Evolutionary conservation across 2,329 filamentous ascomycete species (phyloP).

Genomic region (Lasiodiplodia gonubiensis): DNA sequence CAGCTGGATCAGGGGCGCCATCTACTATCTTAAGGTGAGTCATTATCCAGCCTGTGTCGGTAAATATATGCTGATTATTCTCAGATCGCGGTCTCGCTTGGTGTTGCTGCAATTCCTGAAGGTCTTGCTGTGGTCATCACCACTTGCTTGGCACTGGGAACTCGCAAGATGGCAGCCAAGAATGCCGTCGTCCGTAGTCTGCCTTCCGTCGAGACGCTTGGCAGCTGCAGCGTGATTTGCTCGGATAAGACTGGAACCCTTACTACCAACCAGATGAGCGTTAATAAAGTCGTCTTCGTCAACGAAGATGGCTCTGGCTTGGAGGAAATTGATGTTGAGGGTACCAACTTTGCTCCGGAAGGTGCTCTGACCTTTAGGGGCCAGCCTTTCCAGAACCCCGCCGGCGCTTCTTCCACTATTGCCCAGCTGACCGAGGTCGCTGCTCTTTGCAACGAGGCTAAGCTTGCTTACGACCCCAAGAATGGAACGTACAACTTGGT

Average conservation of each 20-base stretch:
- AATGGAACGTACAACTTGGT: conserved; percentile 77
- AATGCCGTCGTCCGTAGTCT: conserved; percentile 96
- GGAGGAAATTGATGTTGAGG: conserved; percentile 87
- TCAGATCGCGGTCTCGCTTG: conserved; percentile 90
- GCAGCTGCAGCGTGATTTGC: conserved; percentile 99
- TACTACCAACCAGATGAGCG: conserved; percentile 99
- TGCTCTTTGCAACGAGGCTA: conserved; percentile 86
- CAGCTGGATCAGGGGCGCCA: conserved; percentile 93
- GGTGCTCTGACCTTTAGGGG: conserved; percentile 75
- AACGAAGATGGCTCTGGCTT: conserved; percentile 74
- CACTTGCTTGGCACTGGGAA: conserved; percentile 95
- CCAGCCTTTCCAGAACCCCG: conserved; percentile 70
- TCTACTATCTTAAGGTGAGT: conserved; percentile 87
- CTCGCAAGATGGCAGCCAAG: conserved; percentile 97
- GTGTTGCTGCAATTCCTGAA: conserved; percentile 96
- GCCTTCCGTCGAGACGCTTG: conserved; percentile 95
- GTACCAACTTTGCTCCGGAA: conserved; percentile 87
- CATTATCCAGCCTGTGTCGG: not conserved
- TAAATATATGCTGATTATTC: not conserved
- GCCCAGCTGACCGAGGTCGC: conserved; percentile 74
- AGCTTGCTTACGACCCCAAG: conserved; percentile 80
- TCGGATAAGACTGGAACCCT: conserved; percentile 98
- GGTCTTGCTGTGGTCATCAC: conserved; percentile 98
- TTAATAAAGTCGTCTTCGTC: conserved; percentile 88
- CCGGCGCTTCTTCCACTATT: conserved; percentile 75